These are phyloP conservation scores for Persicaria tinctoria DNA, from an alignment of 148 eudicot species.

Conservation along the genomic window DNA sequence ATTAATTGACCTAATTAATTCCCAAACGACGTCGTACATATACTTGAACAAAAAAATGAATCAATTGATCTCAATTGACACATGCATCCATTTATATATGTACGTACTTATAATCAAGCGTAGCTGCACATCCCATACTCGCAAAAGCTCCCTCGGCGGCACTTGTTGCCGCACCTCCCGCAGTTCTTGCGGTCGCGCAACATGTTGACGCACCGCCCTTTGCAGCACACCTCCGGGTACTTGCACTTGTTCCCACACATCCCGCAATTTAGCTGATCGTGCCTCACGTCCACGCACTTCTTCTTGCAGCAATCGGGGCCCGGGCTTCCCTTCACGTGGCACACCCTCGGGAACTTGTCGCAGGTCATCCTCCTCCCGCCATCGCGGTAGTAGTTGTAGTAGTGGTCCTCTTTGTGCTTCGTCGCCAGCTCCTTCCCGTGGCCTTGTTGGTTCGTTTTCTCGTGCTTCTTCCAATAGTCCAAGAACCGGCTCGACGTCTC, in stretches of 20 bases:
- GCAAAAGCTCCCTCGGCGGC: conserved; percentile 40
- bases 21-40: background rate
- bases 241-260: conserved; percentile 56
- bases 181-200: conserved; percentile 37
- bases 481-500: background rate
- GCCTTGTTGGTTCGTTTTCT: background rate
- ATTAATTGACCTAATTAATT: background rate
- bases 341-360: conserved; percentile 39
- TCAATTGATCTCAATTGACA: background rate
- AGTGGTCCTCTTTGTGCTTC: too few relatives aligned
- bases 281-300: conserved; percentile 48
- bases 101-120: conserved; percentile 18
- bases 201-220: conserved; percentile 43
- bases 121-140: conserved; percentile 62
- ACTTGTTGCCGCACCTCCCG: conserved; percentile 49
- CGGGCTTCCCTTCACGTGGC: conserved; percentile 36
- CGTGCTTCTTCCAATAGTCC: background rate
- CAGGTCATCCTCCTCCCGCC: background rate
- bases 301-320: conserved; percentile 60
- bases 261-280: conserved; percentile 50
- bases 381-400: too few relatives aligned
- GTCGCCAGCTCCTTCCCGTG: background rate
- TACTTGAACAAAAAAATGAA: background rate
- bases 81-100: background rate
- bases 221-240: conserved; percentile 47